These are phyloP conservation scores for Fusarium denticulatum DNA, from an alignment of 2,329 filamentous ascomycete genomes.

Conservation along the genomic window DNA sequence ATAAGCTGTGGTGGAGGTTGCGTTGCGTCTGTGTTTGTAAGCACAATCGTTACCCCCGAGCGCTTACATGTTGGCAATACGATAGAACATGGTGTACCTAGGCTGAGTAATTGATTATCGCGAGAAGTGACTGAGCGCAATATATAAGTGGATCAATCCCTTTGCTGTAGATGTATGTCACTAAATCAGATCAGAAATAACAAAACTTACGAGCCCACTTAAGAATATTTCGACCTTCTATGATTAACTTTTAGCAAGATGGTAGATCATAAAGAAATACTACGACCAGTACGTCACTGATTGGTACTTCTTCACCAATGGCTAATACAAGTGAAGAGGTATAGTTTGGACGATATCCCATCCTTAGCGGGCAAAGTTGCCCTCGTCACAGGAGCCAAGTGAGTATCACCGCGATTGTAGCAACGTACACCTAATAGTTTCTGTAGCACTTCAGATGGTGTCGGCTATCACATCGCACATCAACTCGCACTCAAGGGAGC, in stretches of 20 bases:
- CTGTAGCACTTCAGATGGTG: background rate
- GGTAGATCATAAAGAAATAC: background rate
- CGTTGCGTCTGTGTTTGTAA: background rate
- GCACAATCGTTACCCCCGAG: fast-evolving
- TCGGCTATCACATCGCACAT: background rate
- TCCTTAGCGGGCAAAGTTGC: background rate
- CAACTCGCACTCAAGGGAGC: background rate
- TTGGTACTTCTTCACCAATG: fast-evolving
- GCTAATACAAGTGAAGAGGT: background rate
- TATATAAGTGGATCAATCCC: fast-evolving
- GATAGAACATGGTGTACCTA: background rate
- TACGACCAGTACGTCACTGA: background rate
- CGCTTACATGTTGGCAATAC: background rate
- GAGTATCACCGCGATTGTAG: fast-evolving
- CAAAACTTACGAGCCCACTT: fast-evolving
- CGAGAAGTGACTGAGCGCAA: fast-evolving
- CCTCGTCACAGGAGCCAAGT: background rate
- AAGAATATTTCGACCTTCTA: background rate
- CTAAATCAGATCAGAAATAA: fast-evolving
- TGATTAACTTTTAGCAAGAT: background rate
- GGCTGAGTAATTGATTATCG: background rate
- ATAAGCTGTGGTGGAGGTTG: background rate
- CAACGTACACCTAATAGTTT: no score
- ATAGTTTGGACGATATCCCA: background rate
- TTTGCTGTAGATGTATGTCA: fast-evolving